These are phyloP conservation scores for Coniochaeta hoffmannii DNA, from an alignment of 2,329 filamentous ascomycete species.

Conservation along the genomic window DNA sequence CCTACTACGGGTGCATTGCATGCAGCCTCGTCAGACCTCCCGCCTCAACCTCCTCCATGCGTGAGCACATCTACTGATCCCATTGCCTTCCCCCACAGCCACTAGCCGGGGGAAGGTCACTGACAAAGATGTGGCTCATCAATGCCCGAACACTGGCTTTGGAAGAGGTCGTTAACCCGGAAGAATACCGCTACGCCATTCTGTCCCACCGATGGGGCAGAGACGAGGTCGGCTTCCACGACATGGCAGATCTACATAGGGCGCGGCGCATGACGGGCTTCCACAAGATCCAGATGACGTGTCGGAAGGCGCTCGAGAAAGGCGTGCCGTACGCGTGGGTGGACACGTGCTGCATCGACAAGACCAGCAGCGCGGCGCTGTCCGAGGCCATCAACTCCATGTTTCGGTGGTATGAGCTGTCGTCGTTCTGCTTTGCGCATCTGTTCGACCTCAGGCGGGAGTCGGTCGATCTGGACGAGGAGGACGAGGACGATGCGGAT, in stretches of 20 bases:
- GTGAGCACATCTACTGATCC: neutral
- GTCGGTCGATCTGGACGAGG: slow-evolving; percentile 1
- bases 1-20: neutral
- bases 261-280: slow-evolving; percentile 1
- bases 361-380: slow-evolving; percentile 5
- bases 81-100: neutral
- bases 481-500: neutral
- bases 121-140: slow-evolving; percentile 10
- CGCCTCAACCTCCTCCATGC: neutral
- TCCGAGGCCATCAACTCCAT: slow-evolving; percentile 12
- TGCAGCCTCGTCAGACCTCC: neutral
- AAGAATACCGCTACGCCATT: slow-evolving; percentile 3
- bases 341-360: slow-evolving; percentile 4
- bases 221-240: slow-evolving; percentile 5
- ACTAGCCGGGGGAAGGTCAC: neutral
- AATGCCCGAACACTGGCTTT: slow-evolving; percentile 24
- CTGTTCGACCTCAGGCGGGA: slow-evolving; percentile 7
- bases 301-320: slow-evolving; percentile 1
- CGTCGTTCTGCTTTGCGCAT: slow-evolving; percentile 8
- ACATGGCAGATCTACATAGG: neutral
- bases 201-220: slow-evolving; percentile 3
- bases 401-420: slow-evolving; percentile 10
- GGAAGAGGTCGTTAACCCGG: neutral
- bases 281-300: slow-evolving; percentile 5
- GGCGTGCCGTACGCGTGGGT: slow-evolving; percentile 2